These are phyloP conservation scores for Calycina marina DNA, from an alignment of 2,329 filamentous ascomycete species.

Conservation along the genomic window DNA sequence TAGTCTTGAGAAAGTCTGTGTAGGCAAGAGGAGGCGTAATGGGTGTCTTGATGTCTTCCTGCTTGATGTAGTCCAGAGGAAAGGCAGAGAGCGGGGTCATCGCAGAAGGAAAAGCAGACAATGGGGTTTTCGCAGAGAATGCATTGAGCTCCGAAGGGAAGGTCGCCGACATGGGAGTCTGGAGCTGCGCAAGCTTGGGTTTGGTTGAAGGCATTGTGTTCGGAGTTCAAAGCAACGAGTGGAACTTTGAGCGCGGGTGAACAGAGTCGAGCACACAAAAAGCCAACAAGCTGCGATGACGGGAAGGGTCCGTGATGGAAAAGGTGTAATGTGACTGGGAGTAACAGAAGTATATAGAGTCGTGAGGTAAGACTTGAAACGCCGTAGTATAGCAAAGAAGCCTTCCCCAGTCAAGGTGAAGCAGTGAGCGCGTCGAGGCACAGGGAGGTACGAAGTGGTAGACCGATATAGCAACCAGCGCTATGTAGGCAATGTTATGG, in stretches of 20 bases:
- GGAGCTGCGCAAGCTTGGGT: slow-evolving; percentile 46
- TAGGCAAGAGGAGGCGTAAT: slow-evolving; percentile 86
- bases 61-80: slow-evolving; percentile 47
- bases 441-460: not conserved
- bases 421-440: slow-evolving; percentile 3
- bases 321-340: slow-evolving; percentile 7
- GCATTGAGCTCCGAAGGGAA: slow-evolving; percentile 44
- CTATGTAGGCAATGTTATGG: slow-evolving; percentile 11
- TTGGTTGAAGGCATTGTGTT: slow-evolving; percentile 21
- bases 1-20: slow-evolving; percentile 78
- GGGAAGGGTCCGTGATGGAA: slow-evolving; percentile 14
- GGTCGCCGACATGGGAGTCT: slow-evolving; percentile 46
- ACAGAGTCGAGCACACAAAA: slow-evolving; percentile 16
- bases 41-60: slow-evolving; percentile 61
- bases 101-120: slow-evolving; percentile 44
- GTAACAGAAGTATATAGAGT: slow-evolving; percentile 17
- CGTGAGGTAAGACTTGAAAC: slow-evolving; percentile 14
- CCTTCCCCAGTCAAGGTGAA: slow-evolving; percentile 10
- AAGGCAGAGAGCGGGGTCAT: slow-evolving; percentile 53
- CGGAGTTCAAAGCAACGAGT: slow-evolving; percentile 13
- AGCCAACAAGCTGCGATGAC: slow-evolving; percentile 16
- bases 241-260: slow-evolving; percentile 15
- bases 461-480: slow-evolving; percentile 19
- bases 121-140: slow-evolving; percentile 51
- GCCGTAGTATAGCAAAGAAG: slow-evolving; percentile 2